Evolutionary conservation across 768 basidiomycete species (phyloP).

Genomic region (Serpula lacrymans): DNA sequence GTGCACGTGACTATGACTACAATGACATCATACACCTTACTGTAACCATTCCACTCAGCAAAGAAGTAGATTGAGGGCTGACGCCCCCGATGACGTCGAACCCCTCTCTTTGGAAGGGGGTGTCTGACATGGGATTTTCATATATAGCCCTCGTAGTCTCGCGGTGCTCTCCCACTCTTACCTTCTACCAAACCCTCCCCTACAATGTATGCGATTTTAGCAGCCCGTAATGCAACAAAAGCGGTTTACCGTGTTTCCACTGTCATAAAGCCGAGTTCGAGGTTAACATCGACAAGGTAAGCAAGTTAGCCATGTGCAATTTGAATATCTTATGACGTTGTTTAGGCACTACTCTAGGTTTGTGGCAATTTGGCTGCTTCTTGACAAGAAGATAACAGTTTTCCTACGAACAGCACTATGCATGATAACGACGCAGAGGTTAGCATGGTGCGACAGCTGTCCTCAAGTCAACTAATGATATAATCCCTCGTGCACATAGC

Average conservation of each 20-base stretch:
- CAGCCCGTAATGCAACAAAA: neutral
- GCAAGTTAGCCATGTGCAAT: neutral
- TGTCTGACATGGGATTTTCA: neutral
- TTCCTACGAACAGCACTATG: constrained; percentile 39
- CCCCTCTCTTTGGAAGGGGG: neutral
- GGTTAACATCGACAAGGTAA: constrained; percentile 2
- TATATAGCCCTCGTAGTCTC: neutral
- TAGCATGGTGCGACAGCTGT: neutral
- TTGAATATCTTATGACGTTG: neutral
- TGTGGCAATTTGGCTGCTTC: constrained; percentile 1
- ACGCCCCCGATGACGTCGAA: constrained; percentile 1
- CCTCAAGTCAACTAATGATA: neutral
- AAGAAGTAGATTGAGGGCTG: too few species aligned
- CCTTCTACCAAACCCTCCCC: neutral
- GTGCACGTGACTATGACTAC: too few species aligned
- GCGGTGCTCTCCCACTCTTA: neutral
- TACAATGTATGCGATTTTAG: neutral
- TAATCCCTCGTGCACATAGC: constrained; percentile 25
- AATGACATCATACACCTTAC: too few species aligned
- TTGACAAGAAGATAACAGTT: constrained; percentile 10
- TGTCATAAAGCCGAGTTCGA: neutral
- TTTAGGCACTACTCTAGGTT: constrained; percentile 25
- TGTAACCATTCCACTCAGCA: too few species aligned
- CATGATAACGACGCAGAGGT: constrained; percentile 60
- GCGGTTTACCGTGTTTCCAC: neutral